These are phyloP conservation scores for Tetrapisispora phaffii DNA, from an alignment of 805 yeast genomes.

Conservation along the genomic window DNA sequence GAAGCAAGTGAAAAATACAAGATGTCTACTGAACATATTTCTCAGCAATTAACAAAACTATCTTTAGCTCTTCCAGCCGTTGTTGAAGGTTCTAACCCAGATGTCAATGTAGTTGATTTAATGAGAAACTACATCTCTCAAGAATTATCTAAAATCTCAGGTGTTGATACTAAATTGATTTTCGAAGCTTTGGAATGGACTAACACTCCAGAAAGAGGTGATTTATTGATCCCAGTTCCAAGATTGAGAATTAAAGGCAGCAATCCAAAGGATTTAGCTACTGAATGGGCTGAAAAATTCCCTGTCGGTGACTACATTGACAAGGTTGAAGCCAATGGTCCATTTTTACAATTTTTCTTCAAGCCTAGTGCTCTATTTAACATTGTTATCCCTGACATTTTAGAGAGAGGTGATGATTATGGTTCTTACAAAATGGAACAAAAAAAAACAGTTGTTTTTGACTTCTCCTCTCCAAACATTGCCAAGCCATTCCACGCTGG, in stretches of 20 bases:
- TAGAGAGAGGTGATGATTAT: slow-evolving; percentile 47
- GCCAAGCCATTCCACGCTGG: slow-evolving; percentile 99
- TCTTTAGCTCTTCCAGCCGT: slow-evolving; percentile 35
- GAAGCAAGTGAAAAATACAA: neutral
- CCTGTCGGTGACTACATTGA: slow-evolving; percentile 60
- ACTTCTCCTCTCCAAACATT: slow-evolving; percentile 94
- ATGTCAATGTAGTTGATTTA: slow-evolving; percentile 71
- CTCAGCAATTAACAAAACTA: slow-evolving; percentile 27
- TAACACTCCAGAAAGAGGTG: slow-evolving; percentile 79
- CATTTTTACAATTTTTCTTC: slow-evolving; percentile 84
- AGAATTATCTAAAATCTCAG: slow-evolving; percentile 63
- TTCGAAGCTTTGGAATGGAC: slow-evolving; percentile 86
- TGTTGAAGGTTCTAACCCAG: slow-evolving; percentile 58
- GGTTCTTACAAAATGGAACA: slow-evolving; percentile 70
- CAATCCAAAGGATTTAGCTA: slow-evolving; percentile 64
- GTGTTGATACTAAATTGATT: slow-evolving; percentile 59
- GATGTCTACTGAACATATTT: slow-evolving; percentile 15
- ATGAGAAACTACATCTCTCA: slow-evolving; percentile 82
- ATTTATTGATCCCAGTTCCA: slow-evolving; percentile 84
- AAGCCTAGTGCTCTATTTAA: slow-evolving; percentile 55
- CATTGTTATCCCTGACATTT: slow-evolving; percentile 59
- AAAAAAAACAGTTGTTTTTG: slow-evolving; percentile 65
- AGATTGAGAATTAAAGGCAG: slow-evolving; percentile 77
- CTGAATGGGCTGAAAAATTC: slow-evolving; percentile 70
- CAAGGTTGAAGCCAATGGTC: slow-evolving; percentile 74